Evolutionary conservation across 768 basidiomycete species (phyloP), one percentile per base, ranked within the genome.

Genomic region (Serendipita sp.): DNA sequence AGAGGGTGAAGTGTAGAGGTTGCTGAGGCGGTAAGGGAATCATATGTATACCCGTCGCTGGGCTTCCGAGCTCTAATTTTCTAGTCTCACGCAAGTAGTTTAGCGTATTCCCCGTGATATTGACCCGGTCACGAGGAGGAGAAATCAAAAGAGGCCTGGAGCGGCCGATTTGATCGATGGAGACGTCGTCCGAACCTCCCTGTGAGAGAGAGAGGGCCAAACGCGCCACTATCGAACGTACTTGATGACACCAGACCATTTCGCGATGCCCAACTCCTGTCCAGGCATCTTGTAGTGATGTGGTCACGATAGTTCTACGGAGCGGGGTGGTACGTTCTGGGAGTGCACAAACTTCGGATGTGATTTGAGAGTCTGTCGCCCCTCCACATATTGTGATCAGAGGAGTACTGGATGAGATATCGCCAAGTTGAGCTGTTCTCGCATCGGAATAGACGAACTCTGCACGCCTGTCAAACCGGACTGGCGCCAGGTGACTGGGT

Each of bases 211-310:
- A 88, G 3, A 97, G 74, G 29, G 85, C 84, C 18, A 84, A 82
- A 62, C 89, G 79, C 15, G 93, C 93, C 37, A 95, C 77, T 27
- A 84, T 81, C 87, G 87, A 91, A 44, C 96, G 86, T 8, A 97
- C 85, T 74, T 99, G 96, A 73, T 97, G 91, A 71, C 96, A 98
- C 96, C 96, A 99, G 3, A 98, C 91, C 83, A 97, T 94, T 66
- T 90, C 94, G 45, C 84, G 84, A 72, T 99, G 96, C 29, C 94
- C 95, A 3, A 97, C 89, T 1, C 91, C 91, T 1, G 94, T 91
- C 89, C 93, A 95, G 2, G 86, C 82, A n/a, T 91, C 90, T 55
- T 94, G 88, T 29, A 98, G 76, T 0, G 85, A 86, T 36, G 88
- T 88, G 0, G 91, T 88, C 70, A 96, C 95, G 3, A 94, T 78